Evolutionary conservation across 2,329 filamentous ascomycete genomes (phyloP).

Genomic region (Pestalotiopsis sp.): DNA sequence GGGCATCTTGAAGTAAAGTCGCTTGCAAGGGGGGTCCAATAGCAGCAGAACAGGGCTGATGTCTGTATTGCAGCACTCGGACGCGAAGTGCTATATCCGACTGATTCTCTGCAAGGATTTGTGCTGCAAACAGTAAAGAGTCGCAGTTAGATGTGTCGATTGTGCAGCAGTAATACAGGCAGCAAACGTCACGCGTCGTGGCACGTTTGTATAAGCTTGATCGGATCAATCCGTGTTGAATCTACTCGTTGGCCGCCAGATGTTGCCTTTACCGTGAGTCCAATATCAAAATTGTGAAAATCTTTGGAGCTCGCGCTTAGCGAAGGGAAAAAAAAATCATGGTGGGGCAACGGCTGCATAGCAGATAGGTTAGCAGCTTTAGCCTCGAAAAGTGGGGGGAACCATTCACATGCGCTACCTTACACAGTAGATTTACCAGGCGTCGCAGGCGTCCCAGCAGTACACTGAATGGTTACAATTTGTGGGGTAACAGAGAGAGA

Average conservation of each 20-base stretch:
- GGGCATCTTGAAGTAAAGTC: not conserved
- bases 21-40: not conserved
- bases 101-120: not conserved
- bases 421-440: too few species aligned
- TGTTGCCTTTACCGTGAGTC: not conserved
- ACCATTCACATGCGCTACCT: not conserved
- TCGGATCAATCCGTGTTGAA: not conserved
- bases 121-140: not conserved
- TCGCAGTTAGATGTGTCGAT: not conserved
- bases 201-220: not conserved
- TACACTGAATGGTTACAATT: not conserved
- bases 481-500: conserved; percentile 8
- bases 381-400: too few species aligned
- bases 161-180: not conserved
- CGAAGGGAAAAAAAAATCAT: not conserved
- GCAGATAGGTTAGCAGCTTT: too few species aligned
- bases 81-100: not conserved
- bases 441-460: not conserved
- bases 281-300: conserved; percentile 1
- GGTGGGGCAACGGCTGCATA: not conserved
- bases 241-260: not conserved
- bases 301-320: conserved; percentile 6
- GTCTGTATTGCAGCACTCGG: not conserved
- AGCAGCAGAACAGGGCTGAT: not conserved
- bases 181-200: not conserved